phyloP scores from a whole-genome alignment of 768 basidiomycete species.

The Coprinellus aureogranulatus region DNA sequence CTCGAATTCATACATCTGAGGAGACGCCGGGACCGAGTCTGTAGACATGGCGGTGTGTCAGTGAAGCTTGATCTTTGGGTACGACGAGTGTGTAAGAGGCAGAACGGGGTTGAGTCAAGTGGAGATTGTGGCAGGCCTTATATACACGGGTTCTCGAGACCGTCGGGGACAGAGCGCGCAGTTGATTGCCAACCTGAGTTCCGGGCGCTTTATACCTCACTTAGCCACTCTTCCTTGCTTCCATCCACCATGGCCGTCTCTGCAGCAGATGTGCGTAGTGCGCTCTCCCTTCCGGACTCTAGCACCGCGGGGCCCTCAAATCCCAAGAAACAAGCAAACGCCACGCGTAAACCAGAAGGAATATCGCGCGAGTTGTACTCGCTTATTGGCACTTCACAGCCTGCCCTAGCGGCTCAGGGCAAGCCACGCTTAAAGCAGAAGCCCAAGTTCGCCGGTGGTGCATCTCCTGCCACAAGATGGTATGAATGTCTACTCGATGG shows the following conservation, averaged over 20 bases:
- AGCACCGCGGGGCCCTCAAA: conserved; percentile 45
- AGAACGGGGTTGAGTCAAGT: neutral
- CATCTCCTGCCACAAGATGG: conserved; percentile 64
- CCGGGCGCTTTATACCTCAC: conserved; percentile 22
- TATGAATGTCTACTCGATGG: conserved; percentile 26
- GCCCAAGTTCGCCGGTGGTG: conserved; percentile 64
- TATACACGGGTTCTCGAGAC: neutral
- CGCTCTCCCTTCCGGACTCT: conserved; percentile 61
- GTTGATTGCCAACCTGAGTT: neutral
- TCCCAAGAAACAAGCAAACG: conserved; percentile 37
- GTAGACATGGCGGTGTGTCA: neutral
- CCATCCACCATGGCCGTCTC: conserved; percentile 55
- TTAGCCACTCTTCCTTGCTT: conserved; percentile 9
- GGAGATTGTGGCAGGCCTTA: neutral
- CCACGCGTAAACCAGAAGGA: conserved; percentile 75
- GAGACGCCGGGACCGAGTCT: neutral
- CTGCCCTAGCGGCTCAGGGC: conserved; percentile 75
- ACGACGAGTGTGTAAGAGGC: neutral
- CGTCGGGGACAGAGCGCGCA: neutral
- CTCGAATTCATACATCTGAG: neutral
- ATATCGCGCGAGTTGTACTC: conserved; percentile 91
- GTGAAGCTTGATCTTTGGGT: too few species aligned
- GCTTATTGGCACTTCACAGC: conserved; percentile 91
- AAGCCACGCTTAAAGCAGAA: conserved; percentile 87
- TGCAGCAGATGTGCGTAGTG: conserved; percentile 81